phyloP scores from a whole-genome alignment of 2,329 filamentous ascomycete genomes.

The Xylariaceae sp. region DNA sequence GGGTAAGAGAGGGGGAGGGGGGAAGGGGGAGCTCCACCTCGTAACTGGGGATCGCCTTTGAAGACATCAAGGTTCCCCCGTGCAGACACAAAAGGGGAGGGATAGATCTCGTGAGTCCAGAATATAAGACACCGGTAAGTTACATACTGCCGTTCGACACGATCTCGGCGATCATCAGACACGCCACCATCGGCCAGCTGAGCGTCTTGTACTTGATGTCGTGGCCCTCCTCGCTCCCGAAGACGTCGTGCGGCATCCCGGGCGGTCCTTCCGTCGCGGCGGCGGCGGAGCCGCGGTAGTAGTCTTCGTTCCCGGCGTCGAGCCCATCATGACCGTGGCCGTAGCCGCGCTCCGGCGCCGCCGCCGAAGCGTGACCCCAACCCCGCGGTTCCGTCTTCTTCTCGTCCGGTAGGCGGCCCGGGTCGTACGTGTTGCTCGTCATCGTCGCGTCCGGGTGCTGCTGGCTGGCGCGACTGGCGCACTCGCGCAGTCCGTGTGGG shows the following conservation, averaged over 20 bases:
- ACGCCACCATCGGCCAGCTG: conserved; percentile 42
- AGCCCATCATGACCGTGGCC: background rate
- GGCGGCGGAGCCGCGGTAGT: background rate
- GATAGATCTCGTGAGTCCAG: too few species aligned
- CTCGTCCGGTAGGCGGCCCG: conserved; percentile 2
- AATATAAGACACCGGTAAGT: too few species aligned
- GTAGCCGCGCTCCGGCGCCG: background rate
- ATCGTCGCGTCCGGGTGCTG: too few species aligned
- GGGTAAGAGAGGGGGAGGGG: too few species aligned
- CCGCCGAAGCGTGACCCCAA: background rate
- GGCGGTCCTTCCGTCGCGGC: background rate
- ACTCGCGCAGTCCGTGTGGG: too few species aligned
- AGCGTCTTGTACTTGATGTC: conserved; percentile 47
- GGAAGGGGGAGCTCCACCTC: too few species aligned
- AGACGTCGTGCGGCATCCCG: conserved; percentile 28
- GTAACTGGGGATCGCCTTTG: too few species aligned
- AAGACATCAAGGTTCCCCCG: too few species aligned
- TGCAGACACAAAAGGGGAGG: too few species aligned
- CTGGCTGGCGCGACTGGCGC: too few species aligned
- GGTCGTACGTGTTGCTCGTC: conserved; percentile 6
- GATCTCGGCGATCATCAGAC: conserved; percentile 50
- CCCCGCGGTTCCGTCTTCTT: conserved; percentile 1
- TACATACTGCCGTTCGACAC: conserved; percentile 46
- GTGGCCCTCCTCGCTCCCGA: conserved; percentile 27
- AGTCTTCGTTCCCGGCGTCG: background rate